Conservation (phyloP, 108 stramenopile species). For the Pseudonitzschia delicatissima region DNA sequence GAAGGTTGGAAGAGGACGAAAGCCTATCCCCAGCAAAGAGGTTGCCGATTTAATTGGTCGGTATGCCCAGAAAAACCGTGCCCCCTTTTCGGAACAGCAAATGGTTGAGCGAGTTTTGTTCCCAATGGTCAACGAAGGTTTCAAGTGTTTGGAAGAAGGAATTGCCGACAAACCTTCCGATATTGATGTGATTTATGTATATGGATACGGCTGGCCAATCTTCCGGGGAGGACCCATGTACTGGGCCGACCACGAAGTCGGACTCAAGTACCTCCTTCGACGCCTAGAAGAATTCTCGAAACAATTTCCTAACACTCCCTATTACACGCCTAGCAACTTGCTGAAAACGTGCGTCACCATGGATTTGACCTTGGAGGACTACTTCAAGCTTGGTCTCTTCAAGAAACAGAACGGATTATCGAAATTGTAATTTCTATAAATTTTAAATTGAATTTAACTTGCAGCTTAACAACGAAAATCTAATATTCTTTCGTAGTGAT, state of each 20-base stretch:
- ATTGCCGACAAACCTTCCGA: conserved; percentile 88
- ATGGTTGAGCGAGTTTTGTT: conserved; percentile 74
- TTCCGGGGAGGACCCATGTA: conserved; percentile 93
- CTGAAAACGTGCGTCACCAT: conserved; percentile 62
- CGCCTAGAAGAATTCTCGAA: conserved; percentile 48
- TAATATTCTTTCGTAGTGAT: too few relatives aligned
- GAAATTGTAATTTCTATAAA: conserved; percentile 30
- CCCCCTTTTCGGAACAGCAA: conserved; percentile 43
- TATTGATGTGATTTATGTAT: conserved; percentile 93
- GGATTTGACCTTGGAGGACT: conserved; percentile 70
- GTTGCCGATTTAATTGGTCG: conserved; percentile 58
- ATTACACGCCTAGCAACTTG: conserved; percentile 68
- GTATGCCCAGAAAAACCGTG: conserved; percentile 36
- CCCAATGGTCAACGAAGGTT: conserved; percentile 96
- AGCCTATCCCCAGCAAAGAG: conserved; percentile 72
- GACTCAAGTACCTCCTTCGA: conserved; percentile 50
- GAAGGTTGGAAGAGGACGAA: conserved; percentile 75
- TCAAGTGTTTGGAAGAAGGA: conserved; percentile 94
- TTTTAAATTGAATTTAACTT: too few relatives aligned
- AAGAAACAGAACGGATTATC: conserved; percentile 6
- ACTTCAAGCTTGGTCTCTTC: conserved; percentile 42
- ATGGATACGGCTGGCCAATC: conserved; percentile 95
- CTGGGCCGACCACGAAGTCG: conserved; percentile 86
- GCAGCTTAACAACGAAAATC: too few relatives aligned
- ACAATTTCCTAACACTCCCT: conserved; percentile 68